Percentiles rank a stretch among this genome's conserved stretches.
Conservation (phyloP, 2,329 filamentous ascomycete species). For the Verticillium zaregamsianum region DNA sequence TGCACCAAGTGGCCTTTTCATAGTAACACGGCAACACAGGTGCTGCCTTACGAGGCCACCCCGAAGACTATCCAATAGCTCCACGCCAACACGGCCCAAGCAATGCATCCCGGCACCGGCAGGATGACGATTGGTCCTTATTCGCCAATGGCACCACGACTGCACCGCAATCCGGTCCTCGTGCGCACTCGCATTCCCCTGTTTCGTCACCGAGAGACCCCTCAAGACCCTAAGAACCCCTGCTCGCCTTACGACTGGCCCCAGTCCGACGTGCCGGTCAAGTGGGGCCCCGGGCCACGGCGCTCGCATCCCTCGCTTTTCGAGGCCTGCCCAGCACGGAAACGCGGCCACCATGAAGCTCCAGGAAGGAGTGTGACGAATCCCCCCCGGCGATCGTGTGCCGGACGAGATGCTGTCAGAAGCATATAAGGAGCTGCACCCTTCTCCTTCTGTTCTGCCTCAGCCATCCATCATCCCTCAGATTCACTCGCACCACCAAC, state of each 20-base stretch:
- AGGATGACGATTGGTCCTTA: background rate
- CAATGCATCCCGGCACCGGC: background rate
- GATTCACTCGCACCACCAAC: background rate
- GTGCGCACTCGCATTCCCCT: background rate
- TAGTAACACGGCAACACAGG: background rate
- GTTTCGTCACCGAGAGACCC: background rate
- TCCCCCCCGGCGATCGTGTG: background rate
- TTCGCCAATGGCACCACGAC: background rate
- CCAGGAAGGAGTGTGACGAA: background rate
- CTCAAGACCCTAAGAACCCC: background rate
- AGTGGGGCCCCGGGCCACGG: background rate
- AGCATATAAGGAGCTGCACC: background rate
- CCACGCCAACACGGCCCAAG: background rate
- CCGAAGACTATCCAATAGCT: background rate
- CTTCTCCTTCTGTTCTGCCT: background rate
- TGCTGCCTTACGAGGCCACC: conserved; percentile 12
- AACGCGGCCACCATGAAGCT: background rate
- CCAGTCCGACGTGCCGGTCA: background rate
- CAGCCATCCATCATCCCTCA: background rate
- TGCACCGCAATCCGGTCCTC: background rate
- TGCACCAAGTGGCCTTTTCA: background rate
- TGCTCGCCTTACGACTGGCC: background rate
- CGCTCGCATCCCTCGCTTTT: background rate
- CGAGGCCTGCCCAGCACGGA: background rate
- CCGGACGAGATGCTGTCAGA: background rate